These are phyloP conservation scores for Skeletonema menzelii DNA, from an alignment of 108 stramenopile genomes.

Conservation along the genomic window DNA sequence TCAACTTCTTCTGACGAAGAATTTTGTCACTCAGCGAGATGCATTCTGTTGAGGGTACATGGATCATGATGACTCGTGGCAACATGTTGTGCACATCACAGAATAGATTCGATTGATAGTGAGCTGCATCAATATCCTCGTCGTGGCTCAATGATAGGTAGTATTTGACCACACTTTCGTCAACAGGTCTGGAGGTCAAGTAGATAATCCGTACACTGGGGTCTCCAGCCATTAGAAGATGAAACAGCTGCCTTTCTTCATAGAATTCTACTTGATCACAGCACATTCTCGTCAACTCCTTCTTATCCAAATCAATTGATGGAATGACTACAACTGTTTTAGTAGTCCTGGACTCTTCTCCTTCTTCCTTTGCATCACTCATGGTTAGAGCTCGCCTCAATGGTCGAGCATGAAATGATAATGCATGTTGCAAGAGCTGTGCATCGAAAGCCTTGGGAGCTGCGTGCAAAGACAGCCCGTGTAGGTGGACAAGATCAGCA, in stretches of 20 bases:
- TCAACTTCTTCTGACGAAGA: not conserved
- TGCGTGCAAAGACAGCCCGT: not conserved
- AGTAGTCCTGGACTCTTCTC: not conserved
- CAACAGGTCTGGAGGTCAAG: slow-evolving; percentile 25
- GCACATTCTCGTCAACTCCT: slow-evolving; percentile 28
- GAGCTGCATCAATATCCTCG: not conserved
- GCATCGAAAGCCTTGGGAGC: not conserved
- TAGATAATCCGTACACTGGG: slow-evolving; percentile 29
- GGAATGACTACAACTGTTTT: slow-evolving; percentile 42
- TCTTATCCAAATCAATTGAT: slow-evolving; percentile 36
- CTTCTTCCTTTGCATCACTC: not conserved
- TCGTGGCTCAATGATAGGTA: slow-evolving; percentile 27
- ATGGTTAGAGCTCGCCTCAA: not conserved
- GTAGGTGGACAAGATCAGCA: slow-evolving; percentile 25
- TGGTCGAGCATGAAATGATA: slow-evolving; percentile 11
- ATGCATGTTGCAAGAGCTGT: slow-evolving; percentile 8
- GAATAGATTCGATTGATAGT: not conserved
- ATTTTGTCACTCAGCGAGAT: slow-evolving; percentile 37
- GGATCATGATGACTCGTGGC: slow-evolving; percentile 33
- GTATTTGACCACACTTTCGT: slow-evolving; percentile 21
- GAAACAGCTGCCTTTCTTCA: slow-evolving; percentile 42
- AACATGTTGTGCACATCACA: slow-evolving; percentile 27
- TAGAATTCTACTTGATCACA: slow-evolving; percentile 28
- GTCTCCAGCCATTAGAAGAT: slow-evolving; percentile 27
- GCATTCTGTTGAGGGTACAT: slow-evolving; percentile 16